Evolutionary conservation across 257 asterid genomes (phyloP).

Genomic region (Forsythia suspensa): DNA sequence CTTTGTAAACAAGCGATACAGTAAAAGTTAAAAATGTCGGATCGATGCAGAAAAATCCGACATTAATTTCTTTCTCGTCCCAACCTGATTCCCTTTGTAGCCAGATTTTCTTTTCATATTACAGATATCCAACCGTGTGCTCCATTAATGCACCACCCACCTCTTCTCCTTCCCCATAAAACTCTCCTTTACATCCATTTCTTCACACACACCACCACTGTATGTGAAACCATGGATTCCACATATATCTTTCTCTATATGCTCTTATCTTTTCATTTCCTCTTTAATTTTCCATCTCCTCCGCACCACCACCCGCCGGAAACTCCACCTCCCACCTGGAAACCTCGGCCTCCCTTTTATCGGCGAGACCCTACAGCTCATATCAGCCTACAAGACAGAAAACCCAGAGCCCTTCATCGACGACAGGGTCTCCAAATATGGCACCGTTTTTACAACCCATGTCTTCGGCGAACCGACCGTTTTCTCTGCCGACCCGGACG

Average conservation of each 20-base stretch:
- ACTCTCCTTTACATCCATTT: not conserved
- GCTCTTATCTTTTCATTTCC: conserved; percentile 28
- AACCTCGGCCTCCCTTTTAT: conserved; percentile 78
- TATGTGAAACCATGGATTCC: conserved; percentile 19
- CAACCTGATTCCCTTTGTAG: not conserved
- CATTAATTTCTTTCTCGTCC: not conserved
- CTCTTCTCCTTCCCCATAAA: not conserved
- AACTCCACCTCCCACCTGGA: conserved; percentile 85
- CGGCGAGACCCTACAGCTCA: conserved; percentile 92
- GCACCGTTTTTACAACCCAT: conserved; percentile 86
- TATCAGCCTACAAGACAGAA: conserved; percentile 90
- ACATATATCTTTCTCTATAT: conserved; percentile 34
- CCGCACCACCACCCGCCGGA: conserved; percentile 53
- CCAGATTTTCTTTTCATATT: not conserved
- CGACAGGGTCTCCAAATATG: conserved; percentile 72
- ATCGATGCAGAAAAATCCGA: not conserved
- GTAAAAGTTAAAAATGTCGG: not conserved
- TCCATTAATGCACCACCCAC: conserved; percentile 35
- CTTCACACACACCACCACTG: not conserved
- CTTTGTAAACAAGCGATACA: not conserved
- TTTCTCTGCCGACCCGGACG: conserved; percentile 91
- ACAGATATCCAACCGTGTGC: conserved; percentile 63
- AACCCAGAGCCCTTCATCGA: conserved; percentile 97
- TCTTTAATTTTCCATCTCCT: conserved; percentile 40
- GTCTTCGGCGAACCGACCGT: conserved; percentile 90